A percentile compares a stretch with the other conserved stretches of the same genome.
These are phyloP conservation scores for Stephania yunnanensis DNA, from an alignment of 164 flowering plant genomes.

Conservation along the genomic window DNA sequence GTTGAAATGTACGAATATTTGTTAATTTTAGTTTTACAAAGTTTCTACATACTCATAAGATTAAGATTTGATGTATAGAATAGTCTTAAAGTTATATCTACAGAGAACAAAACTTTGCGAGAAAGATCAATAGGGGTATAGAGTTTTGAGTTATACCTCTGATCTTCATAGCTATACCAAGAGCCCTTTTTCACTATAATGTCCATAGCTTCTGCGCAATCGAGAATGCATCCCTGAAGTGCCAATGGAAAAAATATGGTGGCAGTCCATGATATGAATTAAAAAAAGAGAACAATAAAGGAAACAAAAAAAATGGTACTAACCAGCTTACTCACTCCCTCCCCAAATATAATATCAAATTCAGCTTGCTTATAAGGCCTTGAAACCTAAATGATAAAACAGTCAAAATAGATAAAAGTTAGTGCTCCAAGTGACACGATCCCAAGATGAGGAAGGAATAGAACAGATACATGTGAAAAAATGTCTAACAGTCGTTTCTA, in stretches of 20 bases:
- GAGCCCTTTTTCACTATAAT: constrained; percentile 78
- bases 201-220: constrained; percentile 89
- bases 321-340: constrained; percentile 91
- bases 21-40: too few relatives aligned
- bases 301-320: constrained; percentile 19
- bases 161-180: constrained; percentile 96
- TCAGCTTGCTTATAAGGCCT: constrained; percentile 99
- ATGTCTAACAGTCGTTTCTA: neutral
- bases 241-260: constrained; percentile 6
- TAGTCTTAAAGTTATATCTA: neutral
- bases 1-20: too few relatives aligned
- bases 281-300: neutral
- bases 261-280: neutral
- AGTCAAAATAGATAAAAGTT: neutral
- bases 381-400: constrained; percentile 55
- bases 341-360: constrained; percentile 91
- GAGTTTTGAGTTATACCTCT: constrained; percentile 45
- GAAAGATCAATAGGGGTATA: neutral
- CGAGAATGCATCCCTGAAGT: constrained; percentile 85
- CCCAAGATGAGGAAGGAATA: neutral
- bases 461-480: neutral
- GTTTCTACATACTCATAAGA: neutral
- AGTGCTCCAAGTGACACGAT: neutral
- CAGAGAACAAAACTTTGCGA: neutral
- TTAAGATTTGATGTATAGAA: neutral